A percentile compares a stretch with the other conserved stretches of the same genome.
Evolutionary conservation across 139 green algal genomes (phyloP).

Genomic region (Raphidocelis subcapitata): DNA sequence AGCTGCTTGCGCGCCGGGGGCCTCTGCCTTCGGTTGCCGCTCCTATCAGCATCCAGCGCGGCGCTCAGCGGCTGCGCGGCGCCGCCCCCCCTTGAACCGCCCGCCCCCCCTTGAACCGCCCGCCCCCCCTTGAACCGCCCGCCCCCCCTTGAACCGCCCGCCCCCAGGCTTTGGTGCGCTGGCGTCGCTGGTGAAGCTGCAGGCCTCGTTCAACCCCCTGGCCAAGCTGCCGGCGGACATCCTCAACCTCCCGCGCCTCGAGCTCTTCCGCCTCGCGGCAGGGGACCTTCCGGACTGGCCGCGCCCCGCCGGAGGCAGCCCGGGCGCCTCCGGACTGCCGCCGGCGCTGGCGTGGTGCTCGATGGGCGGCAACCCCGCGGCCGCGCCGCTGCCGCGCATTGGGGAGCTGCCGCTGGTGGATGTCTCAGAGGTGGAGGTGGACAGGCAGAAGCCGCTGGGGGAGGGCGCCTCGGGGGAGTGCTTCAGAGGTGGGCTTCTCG

Average conservation of each 20-base stretch:
- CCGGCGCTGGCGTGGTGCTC: slow-evolving; percentile 73
- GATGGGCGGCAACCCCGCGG: slow-evolving; percentile 72
- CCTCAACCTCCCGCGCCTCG: slow-evolving; percentile 56
- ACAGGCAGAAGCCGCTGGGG: slow-evolving; percentile 52
- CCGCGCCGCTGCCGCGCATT: slow-evolving; percentile 27
- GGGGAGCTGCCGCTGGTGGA: slow-evolving; percentile 30
- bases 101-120: not conserved
- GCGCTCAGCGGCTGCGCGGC: too few relatives aligned
- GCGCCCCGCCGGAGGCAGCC: not conserved
- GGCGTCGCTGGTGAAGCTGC: slow-evolving; percentile 58
- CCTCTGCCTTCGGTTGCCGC: too few relatives aligned
- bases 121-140: not conserved
- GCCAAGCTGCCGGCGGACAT: slow-evolving; percentile 55
- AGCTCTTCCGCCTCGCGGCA: slow-evolving; percentile 75
- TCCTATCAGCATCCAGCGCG: too few relatives aligned
- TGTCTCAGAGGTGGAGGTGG: slow-evolving; percentile 46
- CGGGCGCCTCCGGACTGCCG: not conserved
- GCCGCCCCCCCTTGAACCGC: too few relatives aligned
- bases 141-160: not conserved
- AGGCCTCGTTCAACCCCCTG: slow-evolving; percentile 83
- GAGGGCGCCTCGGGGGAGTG: slow-evolving; percentile 81
- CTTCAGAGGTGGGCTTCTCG: slow-evolving; percentile 24
- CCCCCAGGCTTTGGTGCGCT: slow-evolving; percentile 33
- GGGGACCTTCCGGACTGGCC: slow-evolving; percentile 53
- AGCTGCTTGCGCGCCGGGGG: too few relatives aligned